Percentiles rank a stretch among this genome's conserved stretches.
These are phyloP conservation scores for Asterionellopsis glacialis DNA, from an alignment of 108 stramenopile genomes.

Conservation along the genomic window DNA sequence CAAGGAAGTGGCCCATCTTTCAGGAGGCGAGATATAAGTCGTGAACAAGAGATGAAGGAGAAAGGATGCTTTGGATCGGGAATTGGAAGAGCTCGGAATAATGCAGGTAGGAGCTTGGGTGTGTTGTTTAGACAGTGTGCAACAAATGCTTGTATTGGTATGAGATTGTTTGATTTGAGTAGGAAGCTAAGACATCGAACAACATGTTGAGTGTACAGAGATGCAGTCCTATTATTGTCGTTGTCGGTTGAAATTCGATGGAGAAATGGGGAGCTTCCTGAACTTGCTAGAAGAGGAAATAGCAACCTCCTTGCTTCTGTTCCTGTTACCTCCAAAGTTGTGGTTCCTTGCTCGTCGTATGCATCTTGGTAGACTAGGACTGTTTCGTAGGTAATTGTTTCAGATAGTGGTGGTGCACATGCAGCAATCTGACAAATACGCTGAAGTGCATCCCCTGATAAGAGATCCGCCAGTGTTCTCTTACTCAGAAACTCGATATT, in stretches of 20 bases:
- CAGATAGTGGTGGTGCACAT: constrained; percentile 45
- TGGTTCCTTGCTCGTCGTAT: constrained; percentile 9
- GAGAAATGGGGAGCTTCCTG: constrained; percentile 48
- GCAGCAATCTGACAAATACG: constrained; percentile 41
- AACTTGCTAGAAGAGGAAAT: constrained; percentile 51
- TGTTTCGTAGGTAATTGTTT: constrained; percentile 10
- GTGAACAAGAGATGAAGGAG: constrained; percentile 36
- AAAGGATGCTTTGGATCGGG: constrained; percentile 56
- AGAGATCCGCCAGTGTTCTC: constrained; percentile 31
- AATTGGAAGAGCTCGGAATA: constrained; percentile 43
- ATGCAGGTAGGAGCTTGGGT: constrained; percentile 39
- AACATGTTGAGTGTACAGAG: constrained; percentile 16
- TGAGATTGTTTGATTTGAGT: constrained; percentile 25
- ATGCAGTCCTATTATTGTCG: constrained; percentile 16
- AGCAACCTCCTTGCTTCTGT: constrained; percentile 55
- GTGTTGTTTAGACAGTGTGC: constrained; percentile 30
- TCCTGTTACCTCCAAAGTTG: constrained; percentile 21
- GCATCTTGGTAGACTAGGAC: constrained; percentile 31
- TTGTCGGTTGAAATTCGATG: constrained; percentile 5
- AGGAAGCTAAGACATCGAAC: constrained; percentile 32
- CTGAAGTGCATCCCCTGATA: constrained; percentile 44
- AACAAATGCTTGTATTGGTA: constrained; percentile 35
- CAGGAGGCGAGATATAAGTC: constrained; percentile 45
- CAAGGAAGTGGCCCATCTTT: constrained; percentile 35
- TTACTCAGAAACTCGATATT: constrained; percentile 1